Conservation (phyloP, 2,329 filamentous ascomycete species). For the Neopestalotiopsis rosae region DNA sequence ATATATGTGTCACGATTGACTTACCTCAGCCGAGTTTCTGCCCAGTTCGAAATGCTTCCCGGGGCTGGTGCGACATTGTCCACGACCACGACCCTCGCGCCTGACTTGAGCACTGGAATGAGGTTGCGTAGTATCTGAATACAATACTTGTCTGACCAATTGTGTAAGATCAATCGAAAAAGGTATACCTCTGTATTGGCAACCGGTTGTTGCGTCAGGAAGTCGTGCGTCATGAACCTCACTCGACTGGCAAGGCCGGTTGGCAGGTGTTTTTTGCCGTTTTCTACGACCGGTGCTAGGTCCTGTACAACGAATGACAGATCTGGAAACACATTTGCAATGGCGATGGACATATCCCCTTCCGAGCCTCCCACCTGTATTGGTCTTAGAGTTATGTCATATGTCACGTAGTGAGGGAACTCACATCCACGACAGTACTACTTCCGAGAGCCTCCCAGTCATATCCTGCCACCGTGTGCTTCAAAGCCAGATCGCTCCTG, state of each 20-base stretch:
- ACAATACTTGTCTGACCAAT: constrained; percentile 50
- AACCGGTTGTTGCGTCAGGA: constrained; percentile 30
- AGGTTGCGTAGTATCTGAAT: constrained; percentile 36
- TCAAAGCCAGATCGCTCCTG: constrained; percentile 19
- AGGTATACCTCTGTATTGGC: constrained; percentile 47
- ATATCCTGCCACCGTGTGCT: constrained; percentile 25
- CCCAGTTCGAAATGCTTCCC: background rate
- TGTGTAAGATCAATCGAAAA: constrained; percentile 54
- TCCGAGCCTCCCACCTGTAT: constrained; percentile 64
- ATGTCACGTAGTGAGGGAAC: background rate
- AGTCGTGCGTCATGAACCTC: constrained; percentile 29
- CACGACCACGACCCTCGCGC: constrained; percentile 10
- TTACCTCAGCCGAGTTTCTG: background rate
- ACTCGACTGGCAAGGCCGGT: constrained; percentile 20
- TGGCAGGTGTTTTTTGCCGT: constrained; percentile 14
- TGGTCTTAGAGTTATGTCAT: constrained; percentile 29
- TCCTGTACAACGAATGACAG: constrained; percentile 36
- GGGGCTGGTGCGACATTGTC: constrained; percentile 15
- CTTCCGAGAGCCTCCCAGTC: constrained; percentile 23
- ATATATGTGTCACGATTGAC: background rate
- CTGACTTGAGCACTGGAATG: constrained; percentile 13
- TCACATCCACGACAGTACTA: constrained; percentile 25
- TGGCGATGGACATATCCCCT: constrained; percentile 59
- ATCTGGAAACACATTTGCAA: constrained; percentile 53
- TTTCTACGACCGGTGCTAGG: constrained; percentile 20